These are phyloP conservation scores for Pythium insidiosum DNA, from an alignment of 352 stramenopile genomes.

Conservation along the genomic window DNA sequence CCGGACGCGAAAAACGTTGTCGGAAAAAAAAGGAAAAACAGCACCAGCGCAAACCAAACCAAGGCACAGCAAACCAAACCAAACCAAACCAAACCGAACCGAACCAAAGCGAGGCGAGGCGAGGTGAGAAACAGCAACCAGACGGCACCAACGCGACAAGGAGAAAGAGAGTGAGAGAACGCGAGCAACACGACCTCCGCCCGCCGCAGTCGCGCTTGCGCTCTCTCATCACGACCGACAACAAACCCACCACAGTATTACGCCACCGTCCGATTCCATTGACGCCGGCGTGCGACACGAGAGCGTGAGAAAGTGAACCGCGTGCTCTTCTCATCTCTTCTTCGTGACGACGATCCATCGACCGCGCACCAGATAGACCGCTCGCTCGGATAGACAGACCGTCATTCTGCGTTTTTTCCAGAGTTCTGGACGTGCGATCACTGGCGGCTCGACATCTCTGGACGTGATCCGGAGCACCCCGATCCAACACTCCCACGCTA, in stretches of 20 bases:
- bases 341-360: too few relatives aligned
- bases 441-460: neutral
- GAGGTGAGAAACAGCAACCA: neutral
- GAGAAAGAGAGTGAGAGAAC: too few relatives aligned
- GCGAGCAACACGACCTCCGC: neutral
- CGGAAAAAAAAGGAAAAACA: slow-evolving; percentile 3
- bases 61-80: neutral
- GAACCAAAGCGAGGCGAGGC: neutral
- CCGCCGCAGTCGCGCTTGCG: neutral
- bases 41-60: neutral
- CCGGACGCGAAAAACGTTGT: too few relatives aligned
- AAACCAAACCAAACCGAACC: neutral
- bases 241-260: neutral
- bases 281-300: too few relatives aligned
- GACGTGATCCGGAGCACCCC: neutral
- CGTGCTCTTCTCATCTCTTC: too few relatives aligned
- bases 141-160: neutral
- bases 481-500: neutral
- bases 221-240: neutral
- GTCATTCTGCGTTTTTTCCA: neutral
- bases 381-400: neutral
- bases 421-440: neutral
- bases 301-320: too few relatives aligned
- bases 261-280: too few relatives aligned
- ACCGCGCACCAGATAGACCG: too few relatives aligned